A percentile compares a stretch with the other conserved stretches of the same genome.
phyloP scores from a whole-genome alignment of 345 rosid species.

The Linum usitatissimum region DNA sequence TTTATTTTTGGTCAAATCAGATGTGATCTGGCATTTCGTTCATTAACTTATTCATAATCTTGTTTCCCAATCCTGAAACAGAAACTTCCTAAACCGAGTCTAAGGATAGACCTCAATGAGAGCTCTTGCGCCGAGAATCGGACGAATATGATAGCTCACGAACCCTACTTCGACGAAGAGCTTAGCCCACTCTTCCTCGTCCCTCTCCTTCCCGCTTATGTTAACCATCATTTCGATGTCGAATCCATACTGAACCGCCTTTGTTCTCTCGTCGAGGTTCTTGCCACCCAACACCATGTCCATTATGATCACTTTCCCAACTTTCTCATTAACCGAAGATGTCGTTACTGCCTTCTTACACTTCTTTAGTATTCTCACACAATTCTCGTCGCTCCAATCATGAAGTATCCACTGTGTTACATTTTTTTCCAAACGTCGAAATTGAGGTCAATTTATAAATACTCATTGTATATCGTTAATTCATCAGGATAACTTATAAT shows the following conservation, averaged over 20 bases:
- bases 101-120: not conserved
- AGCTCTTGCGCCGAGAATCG: not conserved
- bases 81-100: too few relatives aligned
- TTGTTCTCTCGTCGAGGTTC: not conserved
- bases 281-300: not conserved
- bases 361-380: not conserved
- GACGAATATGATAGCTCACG: not conserved
- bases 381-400: not conserved
- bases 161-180: not conserved
- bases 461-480: too few relatives aligned
- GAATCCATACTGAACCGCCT: not conserved
- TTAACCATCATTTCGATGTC: not conserved
- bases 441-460: too few relatives aligned
- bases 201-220: not conserved
- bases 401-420: slow-evolving; percentile 1
- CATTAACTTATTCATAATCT: too few relatives aligned
- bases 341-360: too few relatives aligned
- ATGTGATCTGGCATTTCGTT: too few relatives aligned
- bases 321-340: too few relatives aligned
- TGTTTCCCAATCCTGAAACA: too few relatives aligned
- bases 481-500: too few relatives aligned
- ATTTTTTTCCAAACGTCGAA: too few relatives aligned
- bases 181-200: slow-evolving; percentile 1
- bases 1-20: too few relatives aligned
- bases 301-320: not conserved